These are phyloP conservation scores for Bacterosira constricta DNA, from an alignment of 108 stramenopile genomes.

Conservation along the genomic window DNA sequence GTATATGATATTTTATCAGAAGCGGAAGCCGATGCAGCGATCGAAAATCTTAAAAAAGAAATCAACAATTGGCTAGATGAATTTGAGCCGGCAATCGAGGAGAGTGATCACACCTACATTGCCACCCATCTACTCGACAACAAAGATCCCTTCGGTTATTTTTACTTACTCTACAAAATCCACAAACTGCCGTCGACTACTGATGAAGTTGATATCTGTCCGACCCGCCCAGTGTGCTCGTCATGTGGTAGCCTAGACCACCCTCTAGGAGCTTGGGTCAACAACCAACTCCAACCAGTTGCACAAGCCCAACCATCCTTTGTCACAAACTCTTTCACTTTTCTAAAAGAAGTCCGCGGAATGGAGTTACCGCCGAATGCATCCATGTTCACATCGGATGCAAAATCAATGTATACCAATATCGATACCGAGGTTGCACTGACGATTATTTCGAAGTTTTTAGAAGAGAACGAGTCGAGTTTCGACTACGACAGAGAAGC, in stretches of 20 bases:
- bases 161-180: background rate
- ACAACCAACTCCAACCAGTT: background rate
- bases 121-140: background rate
- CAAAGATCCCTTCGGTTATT: background rate
- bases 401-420: conserved; percentile 40
- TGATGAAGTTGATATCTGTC: too few relatives aligned
- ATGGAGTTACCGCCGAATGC: background rate
- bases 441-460: background rate
- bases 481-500: conserved; percentile 1
- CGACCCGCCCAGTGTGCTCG: background rate
- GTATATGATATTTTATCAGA: too few relatives aligned
- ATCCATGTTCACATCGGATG: conserved; percentile 22
- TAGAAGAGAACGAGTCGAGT: background rate
- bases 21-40: background rate
- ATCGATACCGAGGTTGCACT: conserved; percentile 13
- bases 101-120: background rate
- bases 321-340: background rate
- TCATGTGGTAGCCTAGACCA: background rate
- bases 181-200: background rate
- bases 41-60: too few relatives aligned
- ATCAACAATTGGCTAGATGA: background rate
- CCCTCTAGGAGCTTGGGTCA: background rate
- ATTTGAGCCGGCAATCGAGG: background rate
- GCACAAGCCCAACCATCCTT: background rate
- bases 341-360: background rate